Evolutionary conservation across 805 yeast genomes (phyloP).

Genomic region (Yamadazyma olivae): DNA sequence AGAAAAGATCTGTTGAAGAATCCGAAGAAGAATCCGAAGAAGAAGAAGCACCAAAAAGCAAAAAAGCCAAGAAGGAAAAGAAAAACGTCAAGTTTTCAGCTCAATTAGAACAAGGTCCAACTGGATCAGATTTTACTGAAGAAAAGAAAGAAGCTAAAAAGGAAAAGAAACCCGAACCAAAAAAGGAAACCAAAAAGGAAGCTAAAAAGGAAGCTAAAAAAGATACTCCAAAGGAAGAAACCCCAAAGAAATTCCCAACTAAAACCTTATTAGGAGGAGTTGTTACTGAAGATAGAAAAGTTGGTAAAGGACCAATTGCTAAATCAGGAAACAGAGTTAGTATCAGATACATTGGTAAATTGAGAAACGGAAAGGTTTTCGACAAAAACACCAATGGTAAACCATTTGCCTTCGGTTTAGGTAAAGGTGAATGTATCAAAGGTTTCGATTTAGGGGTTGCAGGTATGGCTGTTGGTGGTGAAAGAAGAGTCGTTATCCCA

Average conservation of each 20-base stretch:
- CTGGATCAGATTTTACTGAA: constrained; percentile 42
- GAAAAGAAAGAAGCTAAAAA: constrained; percentile 20
- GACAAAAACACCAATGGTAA: constrained; percentile 97
- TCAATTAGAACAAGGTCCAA: constrained; percentile 93
- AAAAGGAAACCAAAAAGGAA: constrained; percentile 24
- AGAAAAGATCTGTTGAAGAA: constrained; percentile 36
- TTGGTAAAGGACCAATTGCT: constrained; percentile 85
- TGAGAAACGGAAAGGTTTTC: constrained; percentile 92
- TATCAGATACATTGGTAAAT: constrained; percentile 96
- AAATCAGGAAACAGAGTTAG: constrained; percentile 89
- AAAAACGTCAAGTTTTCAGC: constrained; percentile 81
- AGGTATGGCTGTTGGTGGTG: constrained; percentile 98
- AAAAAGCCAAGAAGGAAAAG: constrained; percentile 48
- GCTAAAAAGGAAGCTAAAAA: constrained; percentile 24
- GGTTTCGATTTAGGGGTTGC: constrained; percentile 99
- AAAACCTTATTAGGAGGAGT: constrained; percentile 92
- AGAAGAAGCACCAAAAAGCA: constrained; percentile 20
- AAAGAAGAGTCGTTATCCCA: constrained; percentile 95
- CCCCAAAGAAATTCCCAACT: constrained; percentile 52
- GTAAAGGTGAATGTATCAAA: constrained; percentile 97
- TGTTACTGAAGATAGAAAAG: constrained; percentile 84
- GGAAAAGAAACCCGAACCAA: constrained; percentile 20
- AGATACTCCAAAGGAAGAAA: constrained; percentile 21
- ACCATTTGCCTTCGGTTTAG: constrained; percentile 88
- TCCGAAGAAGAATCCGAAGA: constrained; percentile 24